Percentiles rank a stretch among this genome's conserved stretches.
These are phyloP conservation scores for Warburgia ugandensis DNA, from an alignment of 164 flowering plant genomes.

Conservation along the genomic window DNA sequence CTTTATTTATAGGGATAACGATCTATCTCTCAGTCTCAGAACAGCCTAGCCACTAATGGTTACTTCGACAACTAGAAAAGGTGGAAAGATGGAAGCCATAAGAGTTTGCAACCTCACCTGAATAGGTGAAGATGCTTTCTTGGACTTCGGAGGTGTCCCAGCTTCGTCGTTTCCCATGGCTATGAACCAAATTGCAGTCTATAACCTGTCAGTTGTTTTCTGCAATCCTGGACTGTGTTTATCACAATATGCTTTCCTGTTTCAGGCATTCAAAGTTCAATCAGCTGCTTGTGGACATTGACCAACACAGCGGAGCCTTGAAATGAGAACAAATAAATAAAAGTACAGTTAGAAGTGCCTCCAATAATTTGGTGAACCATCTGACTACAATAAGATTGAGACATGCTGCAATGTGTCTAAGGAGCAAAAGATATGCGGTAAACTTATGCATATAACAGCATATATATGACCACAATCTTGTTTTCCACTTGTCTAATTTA, in stretches of 20 bases:
- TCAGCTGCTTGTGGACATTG: constrained; percentile 6
- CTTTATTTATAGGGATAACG: too few relatives aligned
- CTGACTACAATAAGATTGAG: neutral
- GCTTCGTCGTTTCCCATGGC: constrained; percentile 72
- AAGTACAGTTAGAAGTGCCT: too few relatives aligned
- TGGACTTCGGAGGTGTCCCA: constrained; percentile 47
- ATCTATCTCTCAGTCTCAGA: too few relatives aligned
- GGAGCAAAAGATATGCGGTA: neutral
- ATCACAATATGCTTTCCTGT: too few relatives aligned
- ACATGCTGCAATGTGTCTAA: neutral
- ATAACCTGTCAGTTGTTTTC: neutral
- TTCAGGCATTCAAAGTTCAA: constrained; percentile 2
- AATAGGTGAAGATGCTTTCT: constrained; percentile 52
- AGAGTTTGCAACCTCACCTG: constrained; percentile 29
- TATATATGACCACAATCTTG: too few relatives aligned
- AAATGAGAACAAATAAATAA: neutral
- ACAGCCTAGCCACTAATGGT: too few relatives aligned
- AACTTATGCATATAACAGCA: too few relatives aligned
- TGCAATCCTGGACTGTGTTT: too few relatives aligned
- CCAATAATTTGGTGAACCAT: neutral
- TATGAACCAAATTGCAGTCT: constrained; percentile 6
- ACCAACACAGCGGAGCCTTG: neutral
- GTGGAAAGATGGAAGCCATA: neutral
- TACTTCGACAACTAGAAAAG: neutral
- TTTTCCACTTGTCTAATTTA: too few relatives aligned